These are phyloP conservation scores for Cytospora piceicola DNA, from an alignment of 2,329 filamentous ascomycete genomes.

Conservation along the genomic window DNA sequence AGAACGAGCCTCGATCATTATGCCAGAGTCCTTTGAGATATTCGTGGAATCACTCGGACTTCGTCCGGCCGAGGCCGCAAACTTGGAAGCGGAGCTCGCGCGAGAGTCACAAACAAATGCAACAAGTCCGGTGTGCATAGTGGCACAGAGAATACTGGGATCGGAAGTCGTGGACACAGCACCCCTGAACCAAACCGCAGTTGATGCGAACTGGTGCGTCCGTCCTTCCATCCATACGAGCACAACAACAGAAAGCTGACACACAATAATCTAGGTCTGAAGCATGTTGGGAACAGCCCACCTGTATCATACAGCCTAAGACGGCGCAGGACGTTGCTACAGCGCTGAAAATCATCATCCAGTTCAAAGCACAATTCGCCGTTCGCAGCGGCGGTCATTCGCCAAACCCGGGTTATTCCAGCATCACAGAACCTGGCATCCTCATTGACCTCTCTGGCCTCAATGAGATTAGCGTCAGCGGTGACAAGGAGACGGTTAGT, in stretches of 20 bases:
- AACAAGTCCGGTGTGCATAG: background rate
- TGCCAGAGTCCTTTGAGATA: background rate
- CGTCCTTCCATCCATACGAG: background rate
- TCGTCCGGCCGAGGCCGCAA: too few species aligned
- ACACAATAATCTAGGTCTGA: background rate
- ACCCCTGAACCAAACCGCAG: background rate
- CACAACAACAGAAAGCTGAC: background rate
- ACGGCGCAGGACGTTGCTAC: constrained; percentile 13
- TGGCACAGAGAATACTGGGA: background rate
- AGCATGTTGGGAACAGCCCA: constrained; percentile 26
- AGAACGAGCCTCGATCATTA: background rate
- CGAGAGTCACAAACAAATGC: background rate
- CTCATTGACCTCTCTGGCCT: constrained; percentile 43
- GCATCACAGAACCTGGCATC: constrained; percentile 36
- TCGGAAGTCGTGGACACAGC: background rate
- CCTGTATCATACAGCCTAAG: constrained; percentile 36
- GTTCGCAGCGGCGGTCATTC: constrained; percentile 39
- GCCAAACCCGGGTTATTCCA: constrained; percentile 36
- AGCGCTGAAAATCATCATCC: constrained; percentile 32
- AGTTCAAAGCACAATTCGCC: constrained; percentile 33
- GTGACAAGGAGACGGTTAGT: constrained; percentile 36
- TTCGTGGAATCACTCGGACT: background rate
- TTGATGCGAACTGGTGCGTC: background rate
- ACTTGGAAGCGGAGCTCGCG: background rate
- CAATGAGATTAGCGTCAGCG: constrained; percentile 36